phyloP scores from a whole-genome alignment of 108 stramenopile species.

The Cyclotella cryptica region DNA sequence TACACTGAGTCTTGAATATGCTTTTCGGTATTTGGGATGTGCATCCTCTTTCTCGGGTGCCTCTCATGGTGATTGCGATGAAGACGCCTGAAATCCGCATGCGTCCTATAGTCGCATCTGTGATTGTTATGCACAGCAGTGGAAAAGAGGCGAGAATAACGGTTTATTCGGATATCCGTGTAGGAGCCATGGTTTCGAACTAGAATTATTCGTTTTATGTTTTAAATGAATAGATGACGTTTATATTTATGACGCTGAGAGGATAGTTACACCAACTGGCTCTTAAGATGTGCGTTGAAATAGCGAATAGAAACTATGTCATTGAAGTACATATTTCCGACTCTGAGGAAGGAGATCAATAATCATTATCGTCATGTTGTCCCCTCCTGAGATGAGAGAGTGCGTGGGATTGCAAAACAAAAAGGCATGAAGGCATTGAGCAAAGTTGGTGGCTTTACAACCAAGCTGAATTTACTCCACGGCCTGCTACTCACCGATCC shows the following conservation, averaged over 20 bases:
- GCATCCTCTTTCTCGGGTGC: neutral
- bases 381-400: conserved; percentile 45
- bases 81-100: neutral
- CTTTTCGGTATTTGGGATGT: conserved; percentile 3
- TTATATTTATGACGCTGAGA: neutral
- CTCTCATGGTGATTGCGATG: neutral
- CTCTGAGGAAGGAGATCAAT: conserved; percentile 78
- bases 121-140: too few relatives aligned
- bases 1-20: conserved; percentile 9
- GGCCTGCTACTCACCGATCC: conserved; percentile 63
- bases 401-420: too few relatives aligned
- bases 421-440: too few relatives aligned
- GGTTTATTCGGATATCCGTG: too few relatives aligned
- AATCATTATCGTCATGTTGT: conserved; percentile 94
- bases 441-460: too few relatives aligned
- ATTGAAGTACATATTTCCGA: conserved; percentile 45
- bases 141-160: too few relatives aligned
- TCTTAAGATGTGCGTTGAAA: neutral
- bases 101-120: too few relatives aligned
- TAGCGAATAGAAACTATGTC: neutral
- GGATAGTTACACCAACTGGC: neutral
- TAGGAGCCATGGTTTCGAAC: neutral
- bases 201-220: neutral
- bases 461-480: too few relatives aligned
- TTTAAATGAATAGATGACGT: neutral